Conservation (phyloP, 2,329 filamentous ascomycete genomes). For the Beauveria varroae region DNA sequence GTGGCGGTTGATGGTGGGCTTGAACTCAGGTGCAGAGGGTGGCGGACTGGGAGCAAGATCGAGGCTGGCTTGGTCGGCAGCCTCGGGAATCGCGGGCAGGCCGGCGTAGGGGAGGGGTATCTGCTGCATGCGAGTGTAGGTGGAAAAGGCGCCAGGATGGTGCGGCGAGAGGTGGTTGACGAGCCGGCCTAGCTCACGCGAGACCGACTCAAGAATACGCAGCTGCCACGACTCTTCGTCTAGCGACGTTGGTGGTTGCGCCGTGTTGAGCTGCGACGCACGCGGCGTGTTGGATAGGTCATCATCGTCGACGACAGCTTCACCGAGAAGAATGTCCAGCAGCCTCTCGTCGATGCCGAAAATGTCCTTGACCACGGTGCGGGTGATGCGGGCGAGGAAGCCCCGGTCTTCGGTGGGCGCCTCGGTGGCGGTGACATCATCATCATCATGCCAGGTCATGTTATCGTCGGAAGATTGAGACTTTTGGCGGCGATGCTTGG, state of each 20-base stretch:
- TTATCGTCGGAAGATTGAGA: slow-evolving; percentile 28
- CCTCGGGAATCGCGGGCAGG: slow-evolving; percentile 57
- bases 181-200: slow-evolving; percentile 75
- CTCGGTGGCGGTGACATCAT: slow-evolving; percentile 29
- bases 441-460: slow-evolving; percentile 47
- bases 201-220: slow-evolving; percentile 73
- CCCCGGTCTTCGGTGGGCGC: slow-evolving; percentile 51
- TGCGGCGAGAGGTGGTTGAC: slow-evolving; percentile 72
- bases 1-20: slow-evolving; percentile 37
- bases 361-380: slow-evolving; percentile 78
- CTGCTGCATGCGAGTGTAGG: slow-evolving; percentile 61
- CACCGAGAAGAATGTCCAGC: slow-evolving; percentile 80
- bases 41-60: slow-evolving; percentile 12
- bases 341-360: slow-evolving; percentile 85
- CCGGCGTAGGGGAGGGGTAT: slow-evolving; percentile 70
- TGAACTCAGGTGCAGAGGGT: slow-evolving; percentile 32
- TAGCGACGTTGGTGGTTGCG: slow-evolving; percentile 20
- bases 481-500: slow-evolving; percentile 24
- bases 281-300: slow-evolving; percentile 41
- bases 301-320: slow-evolving; percentile 51
- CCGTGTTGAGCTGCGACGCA: slow-evolving; percentile 28
- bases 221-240: slow-evolving; percentile 59
- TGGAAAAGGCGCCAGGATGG: slow-evolving; percentile 82
- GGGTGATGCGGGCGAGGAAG: slow-evolving; percentile 73
- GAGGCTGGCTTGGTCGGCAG: slow-evolving; percentile 24